Evolutionary conservation across 345 rosid genomes (phyloP).

Genomic region (Iberis pinnata): DNA sequence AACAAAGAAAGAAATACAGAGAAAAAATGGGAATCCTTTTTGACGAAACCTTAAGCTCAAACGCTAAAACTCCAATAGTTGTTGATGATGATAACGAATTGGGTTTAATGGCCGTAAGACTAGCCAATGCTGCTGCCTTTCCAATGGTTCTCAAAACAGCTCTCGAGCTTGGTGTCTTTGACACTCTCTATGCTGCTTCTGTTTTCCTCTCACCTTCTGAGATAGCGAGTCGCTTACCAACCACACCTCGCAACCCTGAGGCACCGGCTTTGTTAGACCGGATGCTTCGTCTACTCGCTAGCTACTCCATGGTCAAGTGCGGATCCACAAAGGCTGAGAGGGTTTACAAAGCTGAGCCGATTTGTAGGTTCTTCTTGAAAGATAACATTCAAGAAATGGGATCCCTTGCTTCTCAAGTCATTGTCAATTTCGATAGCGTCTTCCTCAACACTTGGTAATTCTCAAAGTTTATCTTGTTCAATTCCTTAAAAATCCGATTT

Average conservation of each 20-base stretch:
- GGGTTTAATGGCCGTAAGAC: conserved; percentile 32
- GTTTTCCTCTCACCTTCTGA: conserved; percentile 34
- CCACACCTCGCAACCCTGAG: conserved; percentile 34
- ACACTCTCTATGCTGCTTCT: conserved; percentile 26
- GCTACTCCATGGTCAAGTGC: conserved; percentile 32
- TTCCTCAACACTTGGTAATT: conserved; percentile 37
- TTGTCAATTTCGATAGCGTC: conserved; percentile 35
- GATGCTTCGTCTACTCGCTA: conserved; percentile 40
- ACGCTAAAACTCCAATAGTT: conserved; percentile 4
- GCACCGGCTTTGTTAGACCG: conserved; percentile 38
- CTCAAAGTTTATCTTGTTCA: background rate
- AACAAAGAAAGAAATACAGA: too few species aligned
- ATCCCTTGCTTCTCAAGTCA: conserved; percentile 33
- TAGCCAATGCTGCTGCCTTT: conserved; percentile 27
- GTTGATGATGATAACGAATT: conserved; percentile 26
- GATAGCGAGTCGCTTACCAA: conserved; percentile 32
- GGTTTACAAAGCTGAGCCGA: conserved; percentile 32
- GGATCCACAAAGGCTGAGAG: conserved; percentile 9
- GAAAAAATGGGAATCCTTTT: conserved; percentile 4
- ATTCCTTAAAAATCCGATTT: background rate
- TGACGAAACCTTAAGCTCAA: conserved; percentile 18
- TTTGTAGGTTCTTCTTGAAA: conserved; percentile 35
- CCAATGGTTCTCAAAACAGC: conserved; percentile 43
- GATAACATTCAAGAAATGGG: conserved; percentile 30
- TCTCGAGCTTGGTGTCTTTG: conserved; percentile 38